A percentile compares a stretch with the other conserved stretches of the same genome.
phyloP scores from a whole-genome alignment of 345 rosid species.

The Gossypium rotundifolium region DNA sequence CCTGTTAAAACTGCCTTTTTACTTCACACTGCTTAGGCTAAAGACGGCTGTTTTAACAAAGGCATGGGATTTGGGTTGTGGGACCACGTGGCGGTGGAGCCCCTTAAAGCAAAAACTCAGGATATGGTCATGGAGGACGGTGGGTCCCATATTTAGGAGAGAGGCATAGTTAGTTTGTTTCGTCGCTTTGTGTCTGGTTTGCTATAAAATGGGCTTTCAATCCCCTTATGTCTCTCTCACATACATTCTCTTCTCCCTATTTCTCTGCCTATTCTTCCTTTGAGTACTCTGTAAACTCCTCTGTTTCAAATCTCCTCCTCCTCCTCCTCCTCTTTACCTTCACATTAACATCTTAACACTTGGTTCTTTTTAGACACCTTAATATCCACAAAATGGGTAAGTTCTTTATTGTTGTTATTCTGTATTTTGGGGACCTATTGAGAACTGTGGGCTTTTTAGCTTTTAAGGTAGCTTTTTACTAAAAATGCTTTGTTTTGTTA shows the following conservation, averaged over 20 bases:
- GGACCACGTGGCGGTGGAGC: no score
- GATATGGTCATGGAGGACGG: no score
- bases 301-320: background rate
- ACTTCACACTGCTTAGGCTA: no score
- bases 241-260: background rate
- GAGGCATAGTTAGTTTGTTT: no score
- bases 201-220: background rate
- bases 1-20: no score
- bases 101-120: no score
- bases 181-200: no score
- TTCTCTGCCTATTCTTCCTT: background rate
- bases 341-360: background rate
- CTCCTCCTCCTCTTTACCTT: background rate
- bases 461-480: background rate
- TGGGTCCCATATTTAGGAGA: no score
- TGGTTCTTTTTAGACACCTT: background rate
- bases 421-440: background rate
- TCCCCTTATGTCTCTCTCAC: constrained; percentile 20
- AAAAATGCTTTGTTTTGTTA: background rate
- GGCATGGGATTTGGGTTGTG: no score
- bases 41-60: no score
- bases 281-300: constrained; percentile 11
- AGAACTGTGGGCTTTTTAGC: background rate
- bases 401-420: background rate
- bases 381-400: constrained; percentile 22